These are phyloP conservation scores for Xylariaceae sp. DNA, from an alignment of 2,329 filamentous ascomycete genomes.

Conservation along the genomic window DNA sequence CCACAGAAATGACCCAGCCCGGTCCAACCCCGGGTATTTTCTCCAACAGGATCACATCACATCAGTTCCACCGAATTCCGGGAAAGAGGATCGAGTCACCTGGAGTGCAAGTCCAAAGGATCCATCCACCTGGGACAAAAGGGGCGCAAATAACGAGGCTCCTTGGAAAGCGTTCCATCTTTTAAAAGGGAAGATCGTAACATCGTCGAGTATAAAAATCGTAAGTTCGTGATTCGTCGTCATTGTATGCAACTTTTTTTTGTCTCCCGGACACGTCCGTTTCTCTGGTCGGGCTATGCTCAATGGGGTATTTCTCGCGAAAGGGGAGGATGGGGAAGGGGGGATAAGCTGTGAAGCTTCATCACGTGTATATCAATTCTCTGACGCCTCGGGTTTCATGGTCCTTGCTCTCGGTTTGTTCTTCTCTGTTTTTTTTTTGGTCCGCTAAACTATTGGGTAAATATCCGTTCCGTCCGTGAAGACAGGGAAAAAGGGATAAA, in stretches of 20 bases:
- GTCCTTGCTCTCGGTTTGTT: constrained; percentile 12
- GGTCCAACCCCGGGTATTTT: constrained; percentile 27
- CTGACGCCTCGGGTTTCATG: constrained; percentile 24
- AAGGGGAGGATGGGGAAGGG: constrained; percentile 16
- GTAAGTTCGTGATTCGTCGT: constrained; percentile 33
- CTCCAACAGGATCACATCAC: constrained; percentile 21
- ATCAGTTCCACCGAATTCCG: constrained; percentile 6
- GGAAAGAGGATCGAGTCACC: constrained; percentile 10
- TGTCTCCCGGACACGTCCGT: constrained; percentile 19
- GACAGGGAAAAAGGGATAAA: constrained; percentile 8
- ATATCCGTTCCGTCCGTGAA: constrained; percentile 19
- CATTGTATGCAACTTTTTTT: constrained; percentile 33
- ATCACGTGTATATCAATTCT: constrained; percentile 33
- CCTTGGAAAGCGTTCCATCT: constrained; percentile 14
- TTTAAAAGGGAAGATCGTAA: constrained; percentile 23
- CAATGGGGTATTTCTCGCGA: constrained; percentile 29
- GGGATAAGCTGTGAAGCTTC: constrained; percentile 36
- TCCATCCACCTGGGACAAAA: constrained; percentile 19
- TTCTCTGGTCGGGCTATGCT: constrained; percentile 28
- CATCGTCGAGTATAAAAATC: constrained; percentile 27
- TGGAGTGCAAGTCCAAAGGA: constrained; percentile 14
- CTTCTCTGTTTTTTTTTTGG: constrained; percentile 16
- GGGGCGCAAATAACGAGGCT: constrained; percentile 10
- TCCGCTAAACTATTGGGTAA: constrained; percentile 24
- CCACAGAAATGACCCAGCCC: constrained; percentile 15